phyloP scores from a whole-genome alignment of 2,329 filamentous ascomycete species.

The Parastagonospora nodorum region DNA sequence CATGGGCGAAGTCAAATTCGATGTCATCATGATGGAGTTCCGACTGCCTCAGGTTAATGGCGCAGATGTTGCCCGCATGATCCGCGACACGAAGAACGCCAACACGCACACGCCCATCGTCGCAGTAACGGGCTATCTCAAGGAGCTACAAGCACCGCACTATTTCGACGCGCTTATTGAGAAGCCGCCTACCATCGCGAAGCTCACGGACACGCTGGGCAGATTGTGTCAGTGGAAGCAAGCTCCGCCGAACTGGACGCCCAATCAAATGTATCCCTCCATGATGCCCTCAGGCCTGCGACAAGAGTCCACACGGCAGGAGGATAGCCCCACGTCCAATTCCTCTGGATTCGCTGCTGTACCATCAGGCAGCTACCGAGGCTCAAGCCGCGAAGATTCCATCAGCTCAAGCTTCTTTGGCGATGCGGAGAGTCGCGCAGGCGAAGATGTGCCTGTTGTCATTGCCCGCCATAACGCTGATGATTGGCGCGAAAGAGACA shows the following conservation, averaged over 20 bases:
- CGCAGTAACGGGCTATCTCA: conserved; percentile 96
- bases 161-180: conserved; percentile 96
- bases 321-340: conserved; percentile 83
- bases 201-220: conserved; percentile 85
- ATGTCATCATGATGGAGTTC: conserved; percentile 98
- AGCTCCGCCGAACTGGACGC: conserved; percentile 65
- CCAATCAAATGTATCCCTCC: conserved; percentile 37
- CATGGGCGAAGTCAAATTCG: conserved; percentile 96
- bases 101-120: conserved; percentile 96
- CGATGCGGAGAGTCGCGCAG: conserved; percentile 76
- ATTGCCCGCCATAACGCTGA: conserved; percentile 74
- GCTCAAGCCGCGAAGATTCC: conserved; percentile 84
- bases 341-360: conserved; percentile 74
- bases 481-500: conserved; percentile 72
- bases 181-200: conserved; percentile 92
- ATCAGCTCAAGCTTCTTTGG: conserved; percentile 87
- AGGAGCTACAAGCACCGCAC: conserved; percentile 91
- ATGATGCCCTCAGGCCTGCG: conserved; percentile 67
- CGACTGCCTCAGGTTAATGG: conserved; percentile 94
- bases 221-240: conserved; percentile 93
- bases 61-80: conserved; percentile 95
- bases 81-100: conserved; percentile 92
- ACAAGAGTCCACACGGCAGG: conserved; percentile 65
- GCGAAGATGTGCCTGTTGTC: conserved; percentile 76
- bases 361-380: conserved; percentile 75